Evolutionary conservation across 176 grass and related monocot species (phyloP).

Genomic region (Bromus sterilis): DNA sequence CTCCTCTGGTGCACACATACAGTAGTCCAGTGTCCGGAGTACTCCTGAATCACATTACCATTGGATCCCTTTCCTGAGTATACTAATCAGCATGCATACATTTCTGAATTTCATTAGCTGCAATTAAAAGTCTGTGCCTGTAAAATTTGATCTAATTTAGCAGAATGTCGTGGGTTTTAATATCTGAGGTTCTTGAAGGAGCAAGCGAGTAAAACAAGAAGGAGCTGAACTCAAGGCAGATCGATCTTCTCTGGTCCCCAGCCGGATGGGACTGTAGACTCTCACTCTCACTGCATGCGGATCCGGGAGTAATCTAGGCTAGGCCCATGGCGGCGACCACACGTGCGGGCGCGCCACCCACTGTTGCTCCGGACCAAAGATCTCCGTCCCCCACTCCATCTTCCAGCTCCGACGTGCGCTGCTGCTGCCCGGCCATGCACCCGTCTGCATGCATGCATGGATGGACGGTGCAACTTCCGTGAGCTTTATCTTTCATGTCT

Average conservation of each 20-base stretch:
- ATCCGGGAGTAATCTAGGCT: background rate
- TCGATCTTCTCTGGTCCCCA: conserved; percentile 51
- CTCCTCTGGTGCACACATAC: background rate
- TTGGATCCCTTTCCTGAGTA: background rate
- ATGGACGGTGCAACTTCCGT: background rate
- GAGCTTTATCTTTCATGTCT: background rate
- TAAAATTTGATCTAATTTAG: background rate
- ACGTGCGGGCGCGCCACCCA: conserved; percentile 21
- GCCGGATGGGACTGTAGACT: conserved; percentile 15
- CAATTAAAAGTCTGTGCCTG: background rate
- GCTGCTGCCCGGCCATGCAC: background rate
- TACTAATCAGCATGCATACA: background rate
- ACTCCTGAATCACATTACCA: background rate
- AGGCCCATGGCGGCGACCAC: conserved; percentile 39
- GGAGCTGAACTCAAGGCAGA: background rate
- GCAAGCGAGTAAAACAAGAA: too few species aligned
- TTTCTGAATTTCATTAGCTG: background rate
- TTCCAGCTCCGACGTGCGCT: background rate
- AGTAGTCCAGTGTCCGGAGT: background rate
- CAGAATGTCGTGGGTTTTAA: background rate
- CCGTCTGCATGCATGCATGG: conserved; percentile 8
- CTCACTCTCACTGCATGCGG: background rate
- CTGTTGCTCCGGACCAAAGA: conserved; percentile 13
- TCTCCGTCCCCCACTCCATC: conserved; percentile 5
- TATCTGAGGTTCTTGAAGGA: background rate